Evolutionary conservation across 2,329 filamentous ascomycete species (phyloP), one percentile per base, ranked within the genome.

Genomic region (Colletotrichum sp.): DNA sequence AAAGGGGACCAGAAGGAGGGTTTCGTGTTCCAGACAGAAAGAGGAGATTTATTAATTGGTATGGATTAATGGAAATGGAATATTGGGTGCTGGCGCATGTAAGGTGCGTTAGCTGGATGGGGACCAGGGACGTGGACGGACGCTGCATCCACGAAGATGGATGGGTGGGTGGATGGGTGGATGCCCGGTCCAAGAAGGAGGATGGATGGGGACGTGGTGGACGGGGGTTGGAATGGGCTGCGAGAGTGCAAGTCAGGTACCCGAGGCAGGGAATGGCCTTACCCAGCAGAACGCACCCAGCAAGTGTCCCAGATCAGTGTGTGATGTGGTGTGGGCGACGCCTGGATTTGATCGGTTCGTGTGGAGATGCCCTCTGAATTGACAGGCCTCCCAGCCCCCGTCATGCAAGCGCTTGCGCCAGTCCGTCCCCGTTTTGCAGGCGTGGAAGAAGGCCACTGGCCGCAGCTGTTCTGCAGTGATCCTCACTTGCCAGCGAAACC

Each of bases 31-130:
- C 48, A 28, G 59, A 65, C 73, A 75, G 74, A 65, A 32, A 68
- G 74, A 73, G 70, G 71, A 72, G 73, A 73, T 73, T 75, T 68
- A 75, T 72, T 69, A 73, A 75, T 75, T 66, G 44, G 44, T 48
- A 48, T 48, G 62, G 71, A 75, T 69, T 68, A 59, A 68, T 75
- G 62, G 67, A 44, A 68, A 68, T 75, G 68, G 67, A 44, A 44
- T 74, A 75, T 73, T 73, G 69, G 73, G 39, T 60, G 30, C 69
- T 48, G 44, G 44, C 44, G 44, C 44, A 60, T 28, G 70, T 72
- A 62, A 30, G 60, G 67, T 59, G 57, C 34, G 57, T 24, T 57
- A 36, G 24, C 18, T 66, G 34, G 63, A 26, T 26, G 22, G 63
- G 63, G 22, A 28, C 44, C 44, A n/a, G 44, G 44, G 44, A 48